phyloP scores from a whole-genome alignment of 2,329 filamentous ascomycete species.

The Dactylellina parvicollis region DNA sequence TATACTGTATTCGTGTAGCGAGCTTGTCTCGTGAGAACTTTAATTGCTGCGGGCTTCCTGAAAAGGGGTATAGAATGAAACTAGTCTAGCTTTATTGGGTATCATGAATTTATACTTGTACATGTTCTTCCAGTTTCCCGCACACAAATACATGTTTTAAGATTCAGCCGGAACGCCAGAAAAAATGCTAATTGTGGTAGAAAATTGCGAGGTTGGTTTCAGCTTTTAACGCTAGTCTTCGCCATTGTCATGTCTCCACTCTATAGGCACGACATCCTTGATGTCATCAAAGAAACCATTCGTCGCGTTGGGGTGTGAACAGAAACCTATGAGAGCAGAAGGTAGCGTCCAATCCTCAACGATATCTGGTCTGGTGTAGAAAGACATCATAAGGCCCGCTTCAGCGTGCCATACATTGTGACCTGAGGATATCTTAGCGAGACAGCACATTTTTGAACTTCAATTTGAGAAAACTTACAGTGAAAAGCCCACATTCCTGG shows the following conservation, averaged over 20 bases:
- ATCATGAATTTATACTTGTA: background rate
- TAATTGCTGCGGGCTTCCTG: no score
- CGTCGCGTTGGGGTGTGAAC: slow-evolving; percentile 58
- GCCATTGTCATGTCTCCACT: slow-evolving; percentile 46
- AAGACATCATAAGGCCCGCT: slow-evolving; percentile 70
- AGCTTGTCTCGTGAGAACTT: no score
- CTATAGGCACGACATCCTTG: slow-evolving; percentile 32
- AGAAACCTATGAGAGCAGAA: slow-evolving; percentile 64
- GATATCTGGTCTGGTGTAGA: slow-evolving; percentile 65
- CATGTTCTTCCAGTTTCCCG: no score
- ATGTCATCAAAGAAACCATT: slow-evolving; percentile 40
- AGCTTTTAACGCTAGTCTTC: slow-evolving; percentile 15
- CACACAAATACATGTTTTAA: background rate
- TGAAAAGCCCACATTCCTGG: slow-evolving; percentile 70
- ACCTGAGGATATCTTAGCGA: slow-evolving; percentile 28
- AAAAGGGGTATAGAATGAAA: background rate
- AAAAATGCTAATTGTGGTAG: slow-evolving; percentile 1
- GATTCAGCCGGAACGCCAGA: slow-evolving; percentile 2
- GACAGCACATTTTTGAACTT: background rate
- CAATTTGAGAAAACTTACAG: slow-evolving; percentile 60
- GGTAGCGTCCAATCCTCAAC: slow-evolving; percentile 64
- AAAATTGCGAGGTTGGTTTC: background rate
- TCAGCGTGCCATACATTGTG: slow-evolving; percentile 71
- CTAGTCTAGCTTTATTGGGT: background rate
- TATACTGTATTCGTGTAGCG: no score